Evolutionary conservation across 139 green algal species (phyloP), one percentile per base, ranked within the genome.

Genomic region (Chlorella sp.): DNA sequence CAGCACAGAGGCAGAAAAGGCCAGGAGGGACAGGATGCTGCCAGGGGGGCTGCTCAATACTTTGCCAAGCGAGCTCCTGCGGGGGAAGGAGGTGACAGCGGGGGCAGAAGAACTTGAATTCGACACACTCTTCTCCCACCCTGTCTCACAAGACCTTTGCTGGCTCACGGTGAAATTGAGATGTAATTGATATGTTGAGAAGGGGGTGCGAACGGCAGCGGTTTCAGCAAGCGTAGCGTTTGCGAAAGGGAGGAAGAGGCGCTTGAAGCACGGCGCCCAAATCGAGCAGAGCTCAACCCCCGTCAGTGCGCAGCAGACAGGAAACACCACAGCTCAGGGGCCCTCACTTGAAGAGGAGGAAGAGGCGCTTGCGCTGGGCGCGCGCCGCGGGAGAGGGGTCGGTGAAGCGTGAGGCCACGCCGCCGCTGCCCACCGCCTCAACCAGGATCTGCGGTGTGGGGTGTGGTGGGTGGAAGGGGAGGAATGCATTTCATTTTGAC

Each of bases 321-420:
- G n/a, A n/a, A n/a, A n/a, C n/a, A n/a, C n/a, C n/a, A n/a, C n/a
- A n/a, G n/a, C n/a, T n/a, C n/a, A n/a, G n/a, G n/a, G n/a, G n/a
- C 22, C 24, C 80, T 42, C 39, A 77, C 48, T 69, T 81, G 71
- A 91, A 91, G 18, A 93, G 57, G 57, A 93, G 69, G n/a, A 66
- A 75, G 32, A 93, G 82, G 18, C 91, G 82, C 57, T 90, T 91
- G 77, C 87, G 89, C 87, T 91, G 81, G 24, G 86, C 91, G 39
- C 91, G 85, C 26, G 68, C 90, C 32, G 85, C 79, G 32, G 90
- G 80, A 3, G 86, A 86, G 34, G 28, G 15, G 42, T 91, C 79
- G 26, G 57, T 37, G n/a, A 89, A 37, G 28, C 79, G 87, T 39
- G 77, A 69, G 0, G 90, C 81, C 32, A 71, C 68, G 19, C 34